Evolutionary conservation across 257 asterid species (phyloP).

Genomic region (Forsythia suspensa): DNA sequence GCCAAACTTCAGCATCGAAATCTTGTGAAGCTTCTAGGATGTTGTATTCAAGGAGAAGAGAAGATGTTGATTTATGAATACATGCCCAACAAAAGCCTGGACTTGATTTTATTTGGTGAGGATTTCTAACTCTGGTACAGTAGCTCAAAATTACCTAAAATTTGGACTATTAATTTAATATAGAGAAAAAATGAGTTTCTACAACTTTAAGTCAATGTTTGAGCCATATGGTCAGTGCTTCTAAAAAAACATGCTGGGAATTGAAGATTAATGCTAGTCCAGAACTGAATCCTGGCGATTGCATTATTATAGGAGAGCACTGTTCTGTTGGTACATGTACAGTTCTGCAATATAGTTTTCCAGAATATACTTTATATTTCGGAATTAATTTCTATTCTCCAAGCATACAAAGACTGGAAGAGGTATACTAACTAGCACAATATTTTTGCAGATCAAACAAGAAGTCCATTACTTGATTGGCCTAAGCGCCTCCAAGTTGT

Average conservation of each 20-base stretch:
- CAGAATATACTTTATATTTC: neutral
- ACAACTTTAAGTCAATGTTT: neutral
- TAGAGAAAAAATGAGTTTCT: neutral
- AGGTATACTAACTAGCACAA: neutral
- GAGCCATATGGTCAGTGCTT: neutral
- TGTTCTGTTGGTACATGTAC: neutral
- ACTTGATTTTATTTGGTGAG: slow-evolving; percentile 17
- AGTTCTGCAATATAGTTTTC: neutral
- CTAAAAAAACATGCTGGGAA: neutral
- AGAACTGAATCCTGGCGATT: neutral
- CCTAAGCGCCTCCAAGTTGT: slow-evolving; percentile 16
- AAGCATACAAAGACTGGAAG: neutral
- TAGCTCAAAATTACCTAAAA: neutral
- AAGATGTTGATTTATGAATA: slow-evolving; percentile 25
- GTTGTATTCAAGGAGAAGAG: slow-evolving; percentile 21
- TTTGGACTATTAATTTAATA: neutral
- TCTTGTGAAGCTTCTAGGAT: slow-evolving; percentile 27
- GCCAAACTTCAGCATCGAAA: slow-evolving; percentile 31
- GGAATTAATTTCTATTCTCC: neutral
- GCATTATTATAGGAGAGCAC: neutral
- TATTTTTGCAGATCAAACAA: neutral
- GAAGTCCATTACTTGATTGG: neutral
- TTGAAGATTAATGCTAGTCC: neutral
- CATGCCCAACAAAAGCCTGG: slow-evolving; percentile 26
- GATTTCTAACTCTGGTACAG: neutral